Percentiles rank a stretch among this genome's conserved stretches.
Evolutionary conservation across 83 land plant genomes (phyloP).

Genomic region (Isoetes engelmannii): DNA sequence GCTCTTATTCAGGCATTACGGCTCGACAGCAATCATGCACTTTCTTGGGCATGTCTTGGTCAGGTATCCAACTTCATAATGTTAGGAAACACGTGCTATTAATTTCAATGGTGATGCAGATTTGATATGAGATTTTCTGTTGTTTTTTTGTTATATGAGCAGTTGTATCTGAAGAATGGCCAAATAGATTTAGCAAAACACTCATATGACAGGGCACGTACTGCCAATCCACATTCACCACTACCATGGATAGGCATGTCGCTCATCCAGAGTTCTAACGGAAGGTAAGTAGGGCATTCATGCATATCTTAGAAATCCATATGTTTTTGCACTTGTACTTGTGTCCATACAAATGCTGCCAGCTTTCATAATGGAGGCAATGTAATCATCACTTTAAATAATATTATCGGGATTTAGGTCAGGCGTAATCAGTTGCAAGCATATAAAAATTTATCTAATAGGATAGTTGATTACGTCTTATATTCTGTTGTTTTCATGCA

Average conservation of each 20-base stretch:
- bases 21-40: slow-evolving; percentile 61
- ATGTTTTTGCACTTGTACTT: neutral
- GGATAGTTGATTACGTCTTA: neutral
- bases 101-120: neutral
- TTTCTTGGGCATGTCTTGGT: slow-evolving; percentile 89
- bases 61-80: slow-evolving; percentile 37
- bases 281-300: slow-evolving; percentile 37
- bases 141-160: slow-evolving; percentile 15
- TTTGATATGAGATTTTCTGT: neutral
- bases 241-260: slow-evolving; percentile 98
- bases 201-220: slow-evolving; percentile 79
- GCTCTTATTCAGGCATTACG: slow-evolving; percentile 83
- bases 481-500: slow-evolving; percentile 2
- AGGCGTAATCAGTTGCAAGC: neutral
- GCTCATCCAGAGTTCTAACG: slow-evolving; percentile 31
- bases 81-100: neutral
- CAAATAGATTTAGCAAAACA: slow-evolving; percentile 53
- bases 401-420: too few species aligned
- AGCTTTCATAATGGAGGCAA: neutral
- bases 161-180: slow-evolving; percentile 64
- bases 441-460: neutral
- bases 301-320: neutral
- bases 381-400: neutral
- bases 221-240: slow-evolving; percentile 77
- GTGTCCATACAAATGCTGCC: neutral